Base-by-base conservation (phyloP, 441 rosid species). In the Biscutella laevigata region DNA sequence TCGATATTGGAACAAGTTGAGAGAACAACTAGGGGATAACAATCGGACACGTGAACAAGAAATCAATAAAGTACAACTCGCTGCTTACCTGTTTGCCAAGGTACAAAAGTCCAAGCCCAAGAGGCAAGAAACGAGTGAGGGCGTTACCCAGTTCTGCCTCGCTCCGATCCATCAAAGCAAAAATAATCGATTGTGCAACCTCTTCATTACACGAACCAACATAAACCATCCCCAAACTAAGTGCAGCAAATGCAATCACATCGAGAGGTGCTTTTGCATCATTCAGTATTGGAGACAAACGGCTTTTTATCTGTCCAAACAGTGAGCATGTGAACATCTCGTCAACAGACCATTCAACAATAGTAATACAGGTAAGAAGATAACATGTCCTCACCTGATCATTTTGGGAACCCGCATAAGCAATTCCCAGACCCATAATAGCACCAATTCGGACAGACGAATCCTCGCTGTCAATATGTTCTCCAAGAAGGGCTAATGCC, bases 121-220 rank as follows among this genome's bases (percentile, higher is more conserved):
- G 92, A 57, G 92, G 90, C 65, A 88, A 70, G 70, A 92, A 81
- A 29, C 92, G 82, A 52, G 75, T 72, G 16, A 88, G 82, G 37
- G 99, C 88, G 37, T 88, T 90, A 53, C 74, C 82, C 56, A 84
- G 71, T 62, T 88, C 92, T 64, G 90, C 73, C 67, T 81, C 88
- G 15, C 78, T 81, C 61, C 94, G 79, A 49, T 80, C 87, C 92
- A 78, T 84, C 40, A 92, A 62, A 34, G 95, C 79, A 79, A 79
- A 72, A 64, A 82, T 81, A 20, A 92, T 88, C 40, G 89, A 88
- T 39, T 92, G 86, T 7, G 97, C 95, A 40, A 86, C 95, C 59
- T 82, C 95, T 76, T 82, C 95, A 34, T 92, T 84, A 72, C 97
- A 88, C 27, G 99, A 92, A 44, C 97, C 95, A 58, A 92, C 90